Evolutionary conservation across 2,329 filamentous ascomycete genomes (phyloP).

Genomic region (Fusarium sp.): DNA sequence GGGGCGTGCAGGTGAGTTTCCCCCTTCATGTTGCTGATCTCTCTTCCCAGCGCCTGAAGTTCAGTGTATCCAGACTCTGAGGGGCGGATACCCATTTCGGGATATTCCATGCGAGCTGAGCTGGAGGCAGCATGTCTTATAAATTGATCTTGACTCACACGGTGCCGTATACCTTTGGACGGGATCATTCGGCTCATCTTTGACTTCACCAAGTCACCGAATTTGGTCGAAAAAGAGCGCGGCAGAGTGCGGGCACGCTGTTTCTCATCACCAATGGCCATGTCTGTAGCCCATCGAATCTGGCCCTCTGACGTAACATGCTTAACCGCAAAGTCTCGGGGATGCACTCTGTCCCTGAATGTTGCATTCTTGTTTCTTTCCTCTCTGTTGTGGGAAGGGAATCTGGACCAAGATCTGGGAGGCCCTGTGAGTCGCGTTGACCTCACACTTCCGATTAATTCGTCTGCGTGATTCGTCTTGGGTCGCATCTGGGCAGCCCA

Average conservation of each 20-base stretch:
- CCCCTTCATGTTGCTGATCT: slow-evolving; percentile 36
- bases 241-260: slow-evolving; percentile 10
- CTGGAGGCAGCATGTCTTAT: not conserved
- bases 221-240: slow-evolving; percentile 45
- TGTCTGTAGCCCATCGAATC: slow-evolving; percentile 45
- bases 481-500: slow-evolving; percentile 35
- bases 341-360: slow-evolving; percentile 39
- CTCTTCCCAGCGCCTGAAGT: slow-evolving; percentile 31
- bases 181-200: slow-evolving; percentile 25
- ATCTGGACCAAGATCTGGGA: slow-evolving; percentile 51
- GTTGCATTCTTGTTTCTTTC: slow-evolving; percentile 43
- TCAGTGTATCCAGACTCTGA: slow-evolving; percentile 38
- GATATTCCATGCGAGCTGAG: slow-evolving; percentile 32
- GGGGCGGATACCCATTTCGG: slow-evolving; percentile 40
- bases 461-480: not conserved
- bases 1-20: not conserved
- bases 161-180: slow-evolving; percentile 1
- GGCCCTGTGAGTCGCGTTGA: slow-evolving; percentile 26
- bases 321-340: slow-evolving; percentile 47
- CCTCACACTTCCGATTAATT: not conserved
- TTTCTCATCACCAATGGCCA: not conserved
- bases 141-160: not conserved
- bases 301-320: slow-evolving; percentile 31
- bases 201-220: slow-evolving; percentile 45
- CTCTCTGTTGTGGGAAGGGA: slow-evolving; percentile 47